Evolutionary conservation across 345 rosid species (phyloP), one percentile per base, ranked within the genome.

Genomic region (Conringia planisiliqua): DNA sequence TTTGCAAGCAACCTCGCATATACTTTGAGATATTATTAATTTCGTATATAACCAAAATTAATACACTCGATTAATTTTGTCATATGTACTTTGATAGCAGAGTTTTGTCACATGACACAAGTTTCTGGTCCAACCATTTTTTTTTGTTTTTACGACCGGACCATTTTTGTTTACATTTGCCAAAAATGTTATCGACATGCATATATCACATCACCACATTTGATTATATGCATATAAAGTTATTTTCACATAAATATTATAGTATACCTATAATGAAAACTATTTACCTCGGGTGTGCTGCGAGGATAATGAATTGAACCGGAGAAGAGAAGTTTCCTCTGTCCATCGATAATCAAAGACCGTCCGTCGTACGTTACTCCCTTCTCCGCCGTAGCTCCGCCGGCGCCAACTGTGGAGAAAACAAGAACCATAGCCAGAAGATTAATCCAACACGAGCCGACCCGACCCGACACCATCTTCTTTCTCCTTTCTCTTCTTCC

Each of bases 281-380:
- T 24, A 47, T 32, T 57, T 76, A 84, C 89, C 83, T 83, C 77
- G 64, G 89, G 89, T 63, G 89, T 86, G 82, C 87, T 83, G 32
- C 89, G 85, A 62, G 89, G 85, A 81, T 86, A 86, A 40, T 86
- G 89, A 72, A 86, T 83, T 3, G 89, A 83, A 76, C 87, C 89
- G 8, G 89, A 86, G 72, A 86, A 82, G 71, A 86, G 80, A 44
- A 86, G 75, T 65, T 76, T 80, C 30, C 85, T 80, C 70, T 83
- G 78, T 17, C 89, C 89, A 71, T 84, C 74, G 56, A 86, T 78
- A 4, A 86, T 71, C 62, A 86, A 76, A 64, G 87, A 83, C 76
- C 87, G 78, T 75, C 85, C 85, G 46, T 86, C 89, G 30, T 86
- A 70, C 46, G 75, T 65, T 47, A 80, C 76, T 50, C 66, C 71